Conservation (phyloP, 768 basidiomycete species). For the Fibroporia radiculosa region DNA sequence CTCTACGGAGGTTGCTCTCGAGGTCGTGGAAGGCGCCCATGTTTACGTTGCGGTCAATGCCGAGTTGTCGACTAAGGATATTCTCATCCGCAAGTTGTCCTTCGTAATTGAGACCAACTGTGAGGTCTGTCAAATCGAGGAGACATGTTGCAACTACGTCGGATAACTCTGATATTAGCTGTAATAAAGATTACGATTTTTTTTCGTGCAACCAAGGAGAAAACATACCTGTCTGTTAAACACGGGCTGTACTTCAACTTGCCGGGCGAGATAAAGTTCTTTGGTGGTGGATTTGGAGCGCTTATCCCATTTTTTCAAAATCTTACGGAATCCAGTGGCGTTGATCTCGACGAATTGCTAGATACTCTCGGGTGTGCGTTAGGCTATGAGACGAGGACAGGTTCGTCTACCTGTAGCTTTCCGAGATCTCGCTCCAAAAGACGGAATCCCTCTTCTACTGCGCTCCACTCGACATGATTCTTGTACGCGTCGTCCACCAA, state of each 20-base stretch:
- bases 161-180: slow-evolving; percentile 93
- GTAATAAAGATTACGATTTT: slow-evolving; percentile 1
- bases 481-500: slow-evolving; percentile 47
- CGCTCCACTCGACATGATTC: slow-evolving; percentile 86
- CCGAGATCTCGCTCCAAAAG: slow-evolving; percentile 89
- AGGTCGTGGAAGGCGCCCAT: slow-evolving; percentile 80
- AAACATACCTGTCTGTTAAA: slow-evolving; percentile 80
- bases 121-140: slow-evolving; percentile 69
- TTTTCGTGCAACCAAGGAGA: neutral
- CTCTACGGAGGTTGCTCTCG: slow-evolving; percentile 78
- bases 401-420: slow-evolving; percentile 73
- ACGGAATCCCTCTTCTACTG: slow-evolving; percentile 93
- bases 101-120: slow-evolving; percentile 71
- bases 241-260: slow-evolving; percentile 98
- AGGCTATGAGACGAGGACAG: slow-evolving; percentile 4
- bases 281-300: slow-evolving; percentile 92
- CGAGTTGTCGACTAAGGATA: slow-evolving; percentile 64
- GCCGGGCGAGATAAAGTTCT: slow-evolving; percentile 90
- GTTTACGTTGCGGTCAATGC: slow-evolving; percentile 46
- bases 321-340: slow-evolving; percentile 93
- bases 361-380: slow-evolving; percentile 10
- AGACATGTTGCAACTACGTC: slow-evolving; percentile 86
- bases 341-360: slow-evolving; percentile 98
- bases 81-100: slow-evolving; percentile 64
- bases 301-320: slow-evolving; percentile 98